These are phyloP conservation scores for Verticillium nubilum DNA, from an alignment of 2,329 filamentous ascomycete genomes.

Conservation along the genomic window DNA sequence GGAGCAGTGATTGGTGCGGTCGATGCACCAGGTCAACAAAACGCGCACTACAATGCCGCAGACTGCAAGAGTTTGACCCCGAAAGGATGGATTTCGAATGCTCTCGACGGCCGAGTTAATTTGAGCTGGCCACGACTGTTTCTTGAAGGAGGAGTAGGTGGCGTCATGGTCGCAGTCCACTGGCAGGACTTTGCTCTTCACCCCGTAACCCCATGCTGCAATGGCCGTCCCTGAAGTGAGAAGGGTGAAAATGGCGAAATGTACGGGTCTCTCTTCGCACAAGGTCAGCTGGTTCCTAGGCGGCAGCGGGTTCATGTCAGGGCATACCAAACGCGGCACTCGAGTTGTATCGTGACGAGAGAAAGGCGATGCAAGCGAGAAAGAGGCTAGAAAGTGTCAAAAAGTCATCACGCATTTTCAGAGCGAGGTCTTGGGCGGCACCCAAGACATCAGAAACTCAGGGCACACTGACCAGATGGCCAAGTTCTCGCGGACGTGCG, in stretches of 20 bases:
- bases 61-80: constrained; percentile 14
- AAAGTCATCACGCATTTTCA: background rate
- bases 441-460: no score
- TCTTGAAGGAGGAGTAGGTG: background rate
- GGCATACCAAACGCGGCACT: constrained; percentile 31
- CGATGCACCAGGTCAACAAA: constrained; percentile 23
- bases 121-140: background rate
- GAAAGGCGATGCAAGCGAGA: constrained; percentile 10
- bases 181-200: constrained; percentile 8
- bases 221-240: constrained; percentile 17
- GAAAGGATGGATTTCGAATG: constrained; percentile 6
- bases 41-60: constrained; percentile 18
- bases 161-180: constrained; percentile 5
- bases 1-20: constrained; percentile 25
- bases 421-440: no score
- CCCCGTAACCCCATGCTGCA: constrained; percentile 11
- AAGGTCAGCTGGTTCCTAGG: background rate
- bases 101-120: constrained; percentile 3
- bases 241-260: constrained; percentile 25
- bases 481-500: background rate
- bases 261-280: constrained; percentile 25
- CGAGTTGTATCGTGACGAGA: constrained; percentile 25
- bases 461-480: background rate
- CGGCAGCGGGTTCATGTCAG: background rate
- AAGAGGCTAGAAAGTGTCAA: constrained; percentile 4